Conservation (phyloP, 108 stramenopile species). For the Parietichytrium sp. region DNA sequence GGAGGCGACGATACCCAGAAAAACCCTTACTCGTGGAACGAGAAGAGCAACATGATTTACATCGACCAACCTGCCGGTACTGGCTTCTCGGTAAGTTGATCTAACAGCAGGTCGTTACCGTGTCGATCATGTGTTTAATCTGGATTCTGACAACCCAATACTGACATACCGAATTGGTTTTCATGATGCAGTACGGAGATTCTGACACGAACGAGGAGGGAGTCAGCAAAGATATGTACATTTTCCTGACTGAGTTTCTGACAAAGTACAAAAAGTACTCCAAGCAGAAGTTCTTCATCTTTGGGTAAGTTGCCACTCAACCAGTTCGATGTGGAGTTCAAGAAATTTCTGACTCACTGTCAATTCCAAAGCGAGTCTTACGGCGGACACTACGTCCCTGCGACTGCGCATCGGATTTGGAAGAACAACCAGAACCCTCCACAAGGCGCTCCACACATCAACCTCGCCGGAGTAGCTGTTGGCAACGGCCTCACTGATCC, state of each 20-base stretch:
- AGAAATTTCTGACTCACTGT: too few relatives aligned
- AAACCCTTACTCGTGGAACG: conserved; percentile 87
- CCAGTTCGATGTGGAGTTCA: too few relatives aligned
- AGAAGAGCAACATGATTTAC: conserved; percentile 81
- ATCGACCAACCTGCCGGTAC: conserved; percentile 90
- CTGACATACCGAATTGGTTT: too few relatives aligned
- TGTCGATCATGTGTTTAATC: too few relatives aligned
- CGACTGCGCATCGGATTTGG: conserved; percentile 74
- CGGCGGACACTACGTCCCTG: conserved; percentile 94
- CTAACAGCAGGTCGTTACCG: too few relatives aligned
- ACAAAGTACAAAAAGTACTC: conserved; percentile 74
- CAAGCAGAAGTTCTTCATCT: conserved; percentile 56
- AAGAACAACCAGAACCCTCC: conserved; percentile 61
- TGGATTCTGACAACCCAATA: too few relatives aligned
- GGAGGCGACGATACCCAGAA: conserved; percentile 74
- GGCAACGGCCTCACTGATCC: conserved; percentile 91
- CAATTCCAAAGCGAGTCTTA: too few relatives aligned
- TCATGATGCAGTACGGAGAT: conserved; percentile 81
- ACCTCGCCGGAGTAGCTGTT: conserved; percentile 80
- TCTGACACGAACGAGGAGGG: conserved; percentile 80
- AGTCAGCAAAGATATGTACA: conserved; percentile 88
- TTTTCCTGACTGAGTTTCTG: conserved; percentile 87
- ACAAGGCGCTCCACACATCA: conserved; percentile 64
- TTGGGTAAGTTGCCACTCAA: too few relatives aligned
- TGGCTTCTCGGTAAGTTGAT: too few relatives aligned